These are phyloP conservation scores for Cladosporium phlei DNA, from an alignment of 2,329 filamentous ascomycete species.

Conservation along the genomic window DNA sequence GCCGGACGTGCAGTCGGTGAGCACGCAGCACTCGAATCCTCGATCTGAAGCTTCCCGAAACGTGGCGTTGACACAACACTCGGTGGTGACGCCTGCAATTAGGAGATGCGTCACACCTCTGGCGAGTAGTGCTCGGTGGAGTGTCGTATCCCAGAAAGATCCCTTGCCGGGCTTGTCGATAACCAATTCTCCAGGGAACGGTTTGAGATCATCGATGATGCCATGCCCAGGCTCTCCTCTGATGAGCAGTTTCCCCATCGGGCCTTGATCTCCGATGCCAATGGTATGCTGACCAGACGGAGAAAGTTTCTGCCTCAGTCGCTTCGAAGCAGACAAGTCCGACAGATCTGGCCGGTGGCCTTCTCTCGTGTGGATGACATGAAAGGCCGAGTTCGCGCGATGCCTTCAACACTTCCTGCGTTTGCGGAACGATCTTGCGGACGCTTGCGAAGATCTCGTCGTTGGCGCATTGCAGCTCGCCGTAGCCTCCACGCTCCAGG, in stretches of 20 bases:
- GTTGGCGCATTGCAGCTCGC: constrained; percentile 36
- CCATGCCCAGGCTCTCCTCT: constrained; percentile 56
- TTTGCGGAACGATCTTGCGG: constrained; percentile 28
- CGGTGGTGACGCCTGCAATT: constrained; percentile 52
- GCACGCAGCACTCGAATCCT: constrained; percentile 50
- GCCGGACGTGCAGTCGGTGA: constrained; percentile 48
- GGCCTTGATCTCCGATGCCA: constrained; percentile 51
- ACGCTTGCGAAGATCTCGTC: constrained; percentile 34
- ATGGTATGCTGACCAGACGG: constrained; percentile 34
- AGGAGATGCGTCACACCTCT: constrained; percentile 51
- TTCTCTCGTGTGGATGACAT: constrained; percentile 49
- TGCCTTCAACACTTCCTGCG: constrained; percentile 36
- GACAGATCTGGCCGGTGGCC: constrained; percentile 53
- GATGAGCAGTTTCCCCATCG: constrained; percentile 54
- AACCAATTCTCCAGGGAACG: constrained; percentile 44
- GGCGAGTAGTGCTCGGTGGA: constrained; percentile 48
- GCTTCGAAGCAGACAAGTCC: constrained; percentile 53
- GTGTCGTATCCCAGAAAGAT: constrained; percentile 52
- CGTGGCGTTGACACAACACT: constrained; percentile 52
- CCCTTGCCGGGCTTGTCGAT: constrained; percentile 54
- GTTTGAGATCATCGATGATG: constrained; percentile 51
- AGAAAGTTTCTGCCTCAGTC: constrained; percentile 50
- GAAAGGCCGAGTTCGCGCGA: constrained; percentile 11
- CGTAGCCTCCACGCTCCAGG: constrained; percentile 1
- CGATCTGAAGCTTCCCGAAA: constrained; percentile 54